A percentile compares a stretch with the other conserved stretches of the same genome.
These are phyloP conservation scores for Trebouxia sp. DNA, from an alignment of 139 green algal species.

Conservation along the genomic window DNA sequence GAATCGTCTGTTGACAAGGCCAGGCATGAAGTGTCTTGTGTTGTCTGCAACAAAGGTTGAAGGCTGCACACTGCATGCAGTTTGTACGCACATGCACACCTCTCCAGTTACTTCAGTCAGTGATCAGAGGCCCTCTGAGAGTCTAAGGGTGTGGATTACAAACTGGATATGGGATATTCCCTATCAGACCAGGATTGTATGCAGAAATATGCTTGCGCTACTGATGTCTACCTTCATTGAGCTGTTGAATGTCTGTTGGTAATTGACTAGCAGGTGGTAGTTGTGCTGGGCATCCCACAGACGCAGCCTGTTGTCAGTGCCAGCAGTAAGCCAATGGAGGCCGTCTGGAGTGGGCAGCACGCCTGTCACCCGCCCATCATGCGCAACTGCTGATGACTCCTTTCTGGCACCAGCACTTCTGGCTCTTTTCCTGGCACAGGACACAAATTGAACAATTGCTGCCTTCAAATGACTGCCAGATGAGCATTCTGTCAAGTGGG, in stretches of 20 bases:
- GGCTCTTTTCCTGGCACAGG: background rate
- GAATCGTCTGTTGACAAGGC: too few relatives aligned
- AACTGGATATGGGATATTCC: too few relatives aligned
- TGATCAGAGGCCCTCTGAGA: too few relatives aligned
- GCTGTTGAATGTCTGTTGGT: slow-evolving; percentile 62
- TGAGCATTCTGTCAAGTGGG: too few relatives aligned
- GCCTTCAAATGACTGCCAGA: too few relatives aligned
- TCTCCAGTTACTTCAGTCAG: too few relatives aligned
- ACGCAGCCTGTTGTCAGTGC: slow-evolving; percentile 72
- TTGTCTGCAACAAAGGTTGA: too few relatives aligned
- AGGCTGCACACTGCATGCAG: too few relatives aligned
- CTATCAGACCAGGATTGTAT: background rate
- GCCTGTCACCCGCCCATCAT: slow-evolving; percentile 52
- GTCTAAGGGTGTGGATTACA: too few relatives aligned
- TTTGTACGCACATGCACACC: too few relatives aligned
- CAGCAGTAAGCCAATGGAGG: slow-evolving; percentile 65
- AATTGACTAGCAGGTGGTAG: slow-evolving; percentile 72
- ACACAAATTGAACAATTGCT: too few relatives aligned
- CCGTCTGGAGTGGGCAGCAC: slow-evolving; percentile 69
- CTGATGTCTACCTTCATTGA: slow-evolving; percentile 36
- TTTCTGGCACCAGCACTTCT: slow-evolving; percentile 1
- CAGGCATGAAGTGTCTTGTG: too few relatives aligned
- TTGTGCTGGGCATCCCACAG: slow-evolving; percentile 71
- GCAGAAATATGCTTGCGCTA: background rate
- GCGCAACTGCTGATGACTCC: slow-evolving; percentile 6